A percentile compares a stretch with the other conserved stretches of the same genome.
Conservation (phyloP, 73 alveolate species). For the Paramecium tetraurelia region DNA sequence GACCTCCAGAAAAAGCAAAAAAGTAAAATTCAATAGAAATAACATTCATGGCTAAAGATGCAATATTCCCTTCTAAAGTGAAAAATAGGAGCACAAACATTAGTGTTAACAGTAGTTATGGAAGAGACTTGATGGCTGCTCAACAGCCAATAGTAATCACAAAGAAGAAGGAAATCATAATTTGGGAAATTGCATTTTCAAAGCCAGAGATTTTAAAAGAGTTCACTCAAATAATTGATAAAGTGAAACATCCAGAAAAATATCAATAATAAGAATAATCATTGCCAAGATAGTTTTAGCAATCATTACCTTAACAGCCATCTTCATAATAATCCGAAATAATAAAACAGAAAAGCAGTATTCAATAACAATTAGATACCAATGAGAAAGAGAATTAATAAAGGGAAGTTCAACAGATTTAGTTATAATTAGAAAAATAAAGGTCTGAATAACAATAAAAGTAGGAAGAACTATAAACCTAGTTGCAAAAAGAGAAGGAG, state of each 20-base stretch:
- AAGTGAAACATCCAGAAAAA: not conserved
- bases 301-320: not conserved
- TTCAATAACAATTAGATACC: not conserved
- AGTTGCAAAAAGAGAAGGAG: not conserved
- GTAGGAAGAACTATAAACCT: not conserved
- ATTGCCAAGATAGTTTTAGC: not conserved
- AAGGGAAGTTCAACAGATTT: not conserved
- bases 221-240: not conserved
- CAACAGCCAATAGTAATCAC: conserved; percentile 13
- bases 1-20: conserved; percentile 42
- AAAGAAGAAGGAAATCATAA: not conserved
- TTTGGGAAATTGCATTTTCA: conserved; percentile 25
- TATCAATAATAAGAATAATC: not conserved
- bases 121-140: conserved; percentile 18
- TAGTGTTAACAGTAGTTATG: conserved; percentile 37
- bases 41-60: conserved; percentile 36
- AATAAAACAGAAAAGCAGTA: not conserved
- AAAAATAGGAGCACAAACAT: not conserved
- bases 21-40: conserved; percentile 10
- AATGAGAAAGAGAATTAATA: not conserved
- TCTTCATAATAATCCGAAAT: not conserved
- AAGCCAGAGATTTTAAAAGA: not conserved
- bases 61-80: not conserved
- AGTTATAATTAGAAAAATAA: not conserved
- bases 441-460: not conserved